Conservation (phyloP, 2,329 filamentous ascomycete species). For the Colletotrichum musae region DNA sequence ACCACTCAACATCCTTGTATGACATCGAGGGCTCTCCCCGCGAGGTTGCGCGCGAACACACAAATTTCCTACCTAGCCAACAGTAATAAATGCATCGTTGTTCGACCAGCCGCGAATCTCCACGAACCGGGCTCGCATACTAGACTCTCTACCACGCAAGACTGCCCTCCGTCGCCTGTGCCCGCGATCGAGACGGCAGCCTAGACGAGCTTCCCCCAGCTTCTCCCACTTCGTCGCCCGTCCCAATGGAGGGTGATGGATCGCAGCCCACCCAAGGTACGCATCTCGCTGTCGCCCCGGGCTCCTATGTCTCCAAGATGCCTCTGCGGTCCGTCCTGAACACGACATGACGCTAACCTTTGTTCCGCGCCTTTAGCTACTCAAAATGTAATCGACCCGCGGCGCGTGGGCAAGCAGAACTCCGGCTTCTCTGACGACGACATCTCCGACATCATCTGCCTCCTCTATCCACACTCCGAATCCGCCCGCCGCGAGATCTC, state of each 20-base stretch:
- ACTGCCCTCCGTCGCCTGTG: constrained; percentile 29
- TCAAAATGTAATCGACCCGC: constrained; percentile 85
- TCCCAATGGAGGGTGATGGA: constrained; percentile 59
- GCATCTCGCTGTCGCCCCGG: constrained; percentile 5
- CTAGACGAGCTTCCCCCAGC: constrained; percentile 31
- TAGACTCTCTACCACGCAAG: background rate
- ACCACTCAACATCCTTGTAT: constrained; percentile 7
- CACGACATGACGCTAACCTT: constrained; percentile 37
- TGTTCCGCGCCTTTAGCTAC: constrained; percentile 68
- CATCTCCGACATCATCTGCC: constrained; percentile 89
- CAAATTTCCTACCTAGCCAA: constrained; percentile 6
- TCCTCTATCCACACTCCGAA: constrained; percentile 84
- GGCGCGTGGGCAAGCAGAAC: constrained; percentile 83
- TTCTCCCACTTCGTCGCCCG: constrained; percentile 8
- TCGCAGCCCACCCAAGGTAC: constrained; percentile 58
- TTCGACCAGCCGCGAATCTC: constrained; percentile 6
- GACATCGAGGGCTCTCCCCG: constrained; percentile 8
- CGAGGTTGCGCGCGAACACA: background rate
- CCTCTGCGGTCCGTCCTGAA: background rate
- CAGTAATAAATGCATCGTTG: constrained; percentile 40
- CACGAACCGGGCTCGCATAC: constrained; percentile 11
- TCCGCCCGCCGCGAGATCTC: constrained; percentile 80
- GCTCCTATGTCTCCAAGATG: background rate
- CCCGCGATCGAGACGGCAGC: constrained; percentile 32
- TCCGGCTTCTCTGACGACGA: constrained; percentile 88